A percentile compares a stretch with the other conserved stretches of the same genome.
These are phyloP conservation scores for Beauveria asiatica DNA, from an alignment of 2,329 filamentous ascomycete species.

Conservation along the genomic window DNA sequence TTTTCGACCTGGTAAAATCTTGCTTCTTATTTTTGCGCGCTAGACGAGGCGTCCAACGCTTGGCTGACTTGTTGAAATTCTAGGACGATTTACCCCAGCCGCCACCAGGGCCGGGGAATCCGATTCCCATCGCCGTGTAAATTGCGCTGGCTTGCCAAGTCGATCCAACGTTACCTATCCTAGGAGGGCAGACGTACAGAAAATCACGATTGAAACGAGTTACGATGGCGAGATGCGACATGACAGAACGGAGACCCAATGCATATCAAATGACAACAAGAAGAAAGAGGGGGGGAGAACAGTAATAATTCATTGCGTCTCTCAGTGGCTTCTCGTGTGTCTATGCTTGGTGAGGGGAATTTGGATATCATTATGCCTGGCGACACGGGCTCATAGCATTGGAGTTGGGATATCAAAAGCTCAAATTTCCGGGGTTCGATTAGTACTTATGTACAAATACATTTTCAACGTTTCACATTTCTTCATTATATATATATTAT, in stretches of 20 bases:
- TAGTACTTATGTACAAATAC: neutral
- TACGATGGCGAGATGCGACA: neutral
- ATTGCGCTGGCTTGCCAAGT: neutral
- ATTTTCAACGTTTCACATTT: neutral
- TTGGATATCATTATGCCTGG: neutral
- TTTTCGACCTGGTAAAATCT: conserved; percentile 66
- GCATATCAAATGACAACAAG: neutral
- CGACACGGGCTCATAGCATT: neutral
- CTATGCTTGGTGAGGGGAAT: neutral
- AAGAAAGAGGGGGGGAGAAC: too few species aligned
- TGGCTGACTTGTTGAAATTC: too few species aligned
- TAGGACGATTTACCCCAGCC: conserved; percentile 38
- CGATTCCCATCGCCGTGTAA: conserved; percentile 34
- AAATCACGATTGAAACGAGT: neutral
- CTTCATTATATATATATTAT: neutral
- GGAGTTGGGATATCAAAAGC: conserved; percentile 6
- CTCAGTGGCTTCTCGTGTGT: neutral
- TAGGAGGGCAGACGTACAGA: neutral
- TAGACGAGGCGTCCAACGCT: too few species aligned
- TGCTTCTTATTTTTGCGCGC: neutral
- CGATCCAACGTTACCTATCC: neutral
- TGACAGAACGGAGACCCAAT: too few species aligned
- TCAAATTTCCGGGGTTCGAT: neutral
- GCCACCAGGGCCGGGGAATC: conserved; percentile 24
- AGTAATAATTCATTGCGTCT: too few species aligned